Evolutionary conservation across 306 rosid genomes (phyloP), one percentile per base, ranked within the genome.

Genomic region (Gastrolobium bilobum): DNA sequence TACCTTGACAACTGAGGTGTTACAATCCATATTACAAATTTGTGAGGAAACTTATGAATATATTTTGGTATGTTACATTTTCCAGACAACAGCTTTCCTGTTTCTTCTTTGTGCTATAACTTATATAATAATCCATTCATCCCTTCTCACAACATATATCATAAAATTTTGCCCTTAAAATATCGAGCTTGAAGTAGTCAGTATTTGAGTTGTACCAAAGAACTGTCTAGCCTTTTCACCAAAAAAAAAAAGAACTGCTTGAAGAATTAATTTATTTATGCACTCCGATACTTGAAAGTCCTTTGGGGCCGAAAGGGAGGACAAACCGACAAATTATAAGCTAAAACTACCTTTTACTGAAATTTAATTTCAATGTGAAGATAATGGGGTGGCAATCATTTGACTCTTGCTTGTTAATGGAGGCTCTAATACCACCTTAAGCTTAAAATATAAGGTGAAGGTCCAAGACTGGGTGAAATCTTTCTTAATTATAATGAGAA

Each of bases 61-160:
- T 83, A 88, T 80, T 84, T 77, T 93, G 94, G 99, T 95, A 82
- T 38, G 85, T 20, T 64, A 40, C 82, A n/a, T 62, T 66, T 74
- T 71, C 33, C 52, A 20, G 33, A 10, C 10, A 50, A 29, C 46
- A 75, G 15, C 77, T 53, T 38, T 57, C 61, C 31, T 60, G 29
- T 72, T 66, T 75, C 68, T 62, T 47, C 26, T 7, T 7, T 42
- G 30, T 76, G 26, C 34, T 33, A 47, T 64, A 43, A 43, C 58
- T 73, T 76, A 37, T 38, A 56, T 64, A 33, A 44, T 31, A 44
- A 53, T 75, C 54, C 64, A 44, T 37, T 61, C 6, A 13, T 63
- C 64, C 46, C 56, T 78, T 34, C 31, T 14, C 31, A 29, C 76
- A 47, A 33, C 60, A 37, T 38, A 10, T 37, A 47, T 62, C 50